Base-by-base conservation (phyloP, 148 eudicot genomes). In the Camellia japonica region DNA sequence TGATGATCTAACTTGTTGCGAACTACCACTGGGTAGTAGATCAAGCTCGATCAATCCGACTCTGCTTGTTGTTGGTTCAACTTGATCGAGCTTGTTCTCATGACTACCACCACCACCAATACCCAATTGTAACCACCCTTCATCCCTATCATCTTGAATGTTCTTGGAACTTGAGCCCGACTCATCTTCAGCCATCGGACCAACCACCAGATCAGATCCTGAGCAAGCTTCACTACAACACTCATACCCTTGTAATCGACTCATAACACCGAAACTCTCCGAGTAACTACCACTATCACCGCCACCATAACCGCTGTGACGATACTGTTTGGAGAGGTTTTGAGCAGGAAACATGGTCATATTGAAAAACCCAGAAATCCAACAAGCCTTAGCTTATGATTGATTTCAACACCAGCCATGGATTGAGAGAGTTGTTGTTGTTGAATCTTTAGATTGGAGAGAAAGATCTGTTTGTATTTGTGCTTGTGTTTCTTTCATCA, bases 81-180 rank as follows among this genome's bases (percentile, higher is more conserved):
- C 18, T 19, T 38, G 83, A 56, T 80, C 54, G 15, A 41, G 18
- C 23, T 43, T 43, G 15, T 41, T 75, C 12, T 51, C 77, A 12
- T 55, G 78, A 62, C 61, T 52, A 3, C 73, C 13, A 20, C 62
- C 68, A 58, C 81, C 84, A 7, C 91, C 93, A 42, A 89, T 86
- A 68, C 98, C 90, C 58, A 94, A 81, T 73, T 90, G 98, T 13
- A 94, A 86, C 98, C 98, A 94, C 66, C 80, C 81, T n/a, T 80
- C 74, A 66, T 76, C 87, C 0, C 79, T 78, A 16, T 85, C 81
- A 5, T 80, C 79, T 75, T 67, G 75, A 79, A 71, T 76, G 55
- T 84, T 80, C 46, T 77, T 80, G 0, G 81, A 71, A 51, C 81
- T 80, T 19, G 89, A 82, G 16, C 65, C 85, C 2, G 87, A 81